Evolutionary conservation across 2,329 filamentous ascomycete species (phyloP), one percentile per base, ranked within the genome.

Genomic region (Pseudocercospora fijiensis): DNA sequence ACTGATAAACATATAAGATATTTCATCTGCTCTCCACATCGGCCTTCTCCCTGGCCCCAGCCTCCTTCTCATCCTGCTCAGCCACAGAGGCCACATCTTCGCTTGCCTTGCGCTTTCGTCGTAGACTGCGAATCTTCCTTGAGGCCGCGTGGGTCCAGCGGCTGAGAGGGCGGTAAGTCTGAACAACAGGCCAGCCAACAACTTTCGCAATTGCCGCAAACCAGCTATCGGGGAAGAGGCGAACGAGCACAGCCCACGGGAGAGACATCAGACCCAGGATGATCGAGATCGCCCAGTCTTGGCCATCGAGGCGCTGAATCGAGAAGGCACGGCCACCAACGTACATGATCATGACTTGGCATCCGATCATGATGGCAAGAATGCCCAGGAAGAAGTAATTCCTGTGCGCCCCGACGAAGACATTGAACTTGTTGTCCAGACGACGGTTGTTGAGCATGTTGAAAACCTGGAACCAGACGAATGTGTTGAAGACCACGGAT

Each of bases 391-490:
- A 97, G 83, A 96, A 96, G 80, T 84, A 90, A 77, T 98, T 98
- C 74, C 86, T 85, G 41, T 84, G 84, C 64, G 97, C 85, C 61
- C 92, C 92, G 75, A 96, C 93, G 65, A 98, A 93, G 67, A 98
- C 92, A 78, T 98, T 98, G 83, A 96, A 93, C 63, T 88, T 86
- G 79, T 98, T 98, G 77, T 98, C 94, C 60, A 98, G 83, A 16
- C 94, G 91, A 64, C 94, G 91, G 79, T 96, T 96, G 81, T 98
- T 97, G 85, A 96, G 91, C 76, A 96, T 90, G 78, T 97, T 98
- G 82, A 98, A 98, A 71, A 98, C 95, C 73, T 97, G 94, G 92
- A 98, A 96, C 94, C 94, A 98, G 60, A 97, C 93, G 75, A 98
- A 98, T 0, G 92, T 95, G 82, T 98, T 98, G 84, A 98, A 98